These are phyloP conservation scores for Saccharomycopsis microspora DNA, from an alignment of 805 yeast genomes.

Conservation along the genomic window DNA sequence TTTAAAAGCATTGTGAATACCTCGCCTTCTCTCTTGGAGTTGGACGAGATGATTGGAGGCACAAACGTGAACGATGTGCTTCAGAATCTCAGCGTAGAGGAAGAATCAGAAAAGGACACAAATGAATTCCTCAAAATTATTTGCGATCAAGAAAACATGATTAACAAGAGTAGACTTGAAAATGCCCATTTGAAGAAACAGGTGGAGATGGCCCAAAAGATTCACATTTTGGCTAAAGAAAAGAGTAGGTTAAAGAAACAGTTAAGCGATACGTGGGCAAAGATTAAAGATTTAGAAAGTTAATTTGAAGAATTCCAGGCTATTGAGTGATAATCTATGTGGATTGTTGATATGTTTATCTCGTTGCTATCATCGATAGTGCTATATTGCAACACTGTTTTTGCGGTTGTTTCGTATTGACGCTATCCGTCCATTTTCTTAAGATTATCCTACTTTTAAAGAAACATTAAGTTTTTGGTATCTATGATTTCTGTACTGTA, in stretches of 20 bases:
- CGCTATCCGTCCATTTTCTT: too few relatives aligned
- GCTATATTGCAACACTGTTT: too few relatives aligned
- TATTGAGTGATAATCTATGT: too few relatives aligned
- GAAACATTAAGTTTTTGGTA: too few relatives aligned
- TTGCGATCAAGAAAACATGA: background rate
- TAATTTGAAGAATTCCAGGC: too few relatives aligned
- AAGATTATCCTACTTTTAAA: too few relatives aligned
- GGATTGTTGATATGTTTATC: too few relatives aligned
- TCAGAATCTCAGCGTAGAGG: background rate
- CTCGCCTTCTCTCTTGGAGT: background rate
- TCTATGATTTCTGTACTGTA: too few relatives aligned
- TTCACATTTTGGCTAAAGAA: background rate
- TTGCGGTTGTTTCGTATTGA: too few relatives aligned
- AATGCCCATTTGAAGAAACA: background rate
- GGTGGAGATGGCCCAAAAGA: background rate
- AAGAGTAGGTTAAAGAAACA: background rate
- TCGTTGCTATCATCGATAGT: too few relatives aligned
- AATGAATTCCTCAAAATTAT: background rate
- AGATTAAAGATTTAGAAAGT: background rate
- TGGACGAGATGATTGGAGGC: background rate
- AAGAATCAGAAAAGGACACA: background rate
- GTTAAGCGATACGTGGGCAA: background rate
- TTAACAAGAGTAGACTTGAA: background rate
- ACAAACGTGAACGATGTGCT: background rate
- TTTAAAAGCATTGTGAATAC: background rate